Conservation (phyloP, 805 yeast genomes). For the Saccharomyces jurei region DNA sequence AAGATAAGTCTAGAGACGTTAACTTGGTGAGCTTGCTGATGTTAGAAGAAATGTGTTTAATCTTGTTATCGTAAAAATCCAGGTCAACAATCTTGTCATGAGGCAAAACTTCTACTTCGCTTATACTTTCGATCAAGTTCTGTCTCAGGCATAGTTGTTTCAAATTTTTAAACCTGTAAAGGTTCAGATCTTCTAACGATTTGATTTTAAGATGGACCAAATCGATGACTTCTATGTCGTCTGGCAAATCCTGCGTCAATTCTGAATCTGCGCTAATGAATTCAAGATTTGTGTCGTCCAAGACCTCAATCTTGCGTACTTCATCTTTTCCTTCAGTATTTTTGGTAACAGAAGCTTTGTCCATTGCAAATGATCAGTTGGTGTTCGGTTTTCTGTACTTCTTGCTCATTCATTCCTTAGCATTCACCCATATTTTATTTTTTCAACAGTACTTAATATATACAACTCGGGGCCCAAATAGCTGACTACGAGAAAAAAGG, state of each 20-base stretch:
- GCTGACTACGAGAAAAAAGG: background rate
- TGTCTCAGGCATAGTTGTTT: conserved; percentile 69
- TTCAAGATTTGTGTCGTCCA: conserved; percentile 37
- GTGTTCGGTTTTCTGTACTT: background rate
- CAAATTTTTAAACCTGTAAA: conserved; percentile 49
- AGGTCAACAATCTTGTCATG: conserved; percentile 57
- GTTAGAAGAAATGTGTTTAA: conserved; percentile 73
- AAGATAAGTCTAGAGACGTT: conserved; percentile 68
- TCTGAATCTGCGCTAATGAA: conserved; percentile 62
- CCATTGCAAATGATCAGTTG: background rate
- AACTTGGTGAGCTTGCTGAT: conserved; percentile 52
- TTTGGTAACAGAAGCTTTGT: background rate
- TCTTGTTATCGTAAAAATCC: conserved; percentile 87
- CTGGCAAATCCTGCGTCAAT: conserved; percentile 46
- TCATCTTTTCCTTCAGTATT: background rate
- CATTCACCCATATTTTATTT: background rate
- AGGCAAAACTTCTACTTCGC: conserved; percentile 56
- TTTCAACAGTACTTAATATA: background rate
- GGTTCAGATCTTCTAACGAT: conserved; percentile 52
- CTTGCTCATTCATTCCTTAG: background rate
- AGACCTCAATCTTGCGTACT: conserved; percentile 7
- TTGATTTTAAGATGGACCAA: conserved; percentile 62
- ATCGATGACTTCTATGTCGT: conserved; percentile 54
- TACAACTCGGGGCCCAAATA: background rate
- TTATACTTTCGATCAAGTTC: conserved; percentile 67